A percentile compares a stretch with the other conserved stretches of the same genome.
Conservation (phyloP, 2,329 filamentous ascomycete genomes). For the Colletotrichum sp. region DNA sequence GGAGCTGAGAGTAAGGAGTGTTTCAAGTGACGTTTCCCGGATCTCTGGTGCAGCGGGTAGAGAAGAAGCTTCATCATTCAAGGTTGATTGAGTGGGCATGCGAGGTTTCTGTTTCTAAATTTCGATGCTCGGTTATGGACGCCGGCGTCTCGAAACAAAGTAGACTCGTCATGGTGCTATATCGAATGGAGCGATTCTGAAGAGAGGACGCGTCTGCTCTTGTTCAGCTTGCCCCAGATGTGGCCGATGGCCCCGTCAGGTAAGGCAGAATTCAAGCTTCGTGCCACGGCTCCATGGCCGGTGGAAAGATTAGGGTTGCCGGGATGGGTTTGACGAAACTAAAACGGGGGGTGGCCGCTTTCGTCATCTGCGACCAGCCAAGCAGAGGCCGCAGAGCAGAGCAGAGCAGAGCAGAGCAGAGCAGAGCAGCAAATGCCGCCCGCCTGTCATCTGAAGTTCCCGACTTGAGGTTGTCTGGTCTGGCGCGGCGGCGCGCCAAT, state of each 20-base stretch:
- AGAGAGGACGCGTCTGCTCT: constrained; percentile 6
- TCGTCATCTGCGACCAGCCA: constrained; percentile 1
- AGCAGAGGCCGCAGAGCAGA: background rate
- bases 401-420: background rate
- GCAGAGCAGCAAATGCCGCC: background rate
- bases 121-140: background rate
- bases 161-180: constrained; percentile 7
- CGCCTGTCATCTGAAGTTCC: constrained; percentile 9
- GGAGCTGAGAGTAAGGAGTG: background rate
- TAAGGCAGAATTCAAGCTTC: constrained; percentile 20
- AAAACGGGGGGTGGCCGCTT: background rate
- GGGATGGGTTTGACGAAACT: background rate
- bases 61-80: background rate
- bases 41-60: background rate
- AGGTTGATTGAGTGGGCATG: background rate
- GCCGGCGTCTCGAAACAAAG: constrained; percentile 6
- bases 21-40: constrained; percentile 7
- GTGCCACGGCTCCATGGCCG: background rate
- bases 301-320: constrained; percentile 10
- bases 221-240: constrained; percentile 12
- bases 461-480: background rate
- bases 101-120: background rate
- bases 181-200: background rate
- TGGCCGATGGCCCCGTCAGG: constrained; percentile 3
- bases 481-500: background rate